These are phyloP conservation scores for Sporisorium exsertum DNA, from an alignment of 1,284 basidiomycete species.

Conservation along the genomic window DNA sequence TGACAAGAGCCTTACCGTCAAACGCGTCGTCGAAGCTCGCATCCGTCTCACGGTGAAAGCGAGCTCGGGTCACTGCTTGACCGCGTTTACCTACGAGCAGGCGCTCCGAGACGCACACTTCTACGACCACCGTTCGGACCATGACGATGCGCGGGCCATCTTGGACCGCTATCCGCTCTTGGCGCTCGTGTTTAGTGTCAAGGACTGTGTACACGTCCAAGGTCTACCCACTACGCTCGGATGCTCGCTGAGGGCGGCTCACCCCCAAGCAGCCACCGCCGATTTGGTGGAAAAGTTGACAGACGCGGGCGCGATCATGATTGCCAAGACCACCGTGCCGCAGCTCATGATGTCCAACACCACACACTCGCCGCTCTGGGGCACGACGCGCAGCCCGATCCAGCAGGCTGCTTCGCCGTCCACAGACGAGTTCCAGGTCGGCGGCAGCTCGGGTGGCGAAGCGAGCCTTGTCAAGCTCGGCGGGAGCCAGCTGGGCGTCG, in stretches of 20 bases:
- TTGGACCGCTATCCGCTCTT: conserved; percentile 16
- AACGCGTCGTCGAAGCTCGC: conserved; percentile 19
- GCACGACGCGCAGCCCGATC: conserved; percentile 16
- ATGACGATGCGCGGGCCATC: neutral
- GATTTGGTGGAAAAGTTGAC: conserved; percentile 16
- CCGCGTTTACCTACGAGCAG: conserved; percentile 32
- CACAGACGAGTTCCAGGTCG: conserved; percentile 48
- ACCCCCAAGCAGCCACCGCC: conserved; percentile 1
- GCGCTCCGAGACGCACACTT: conserved; percentile 8
- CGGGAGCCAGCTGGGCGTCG: conserved; percentile 48
- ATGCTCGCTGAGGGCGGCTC: conserved; percentile 31
- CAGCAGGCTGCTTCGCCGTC: neutral
- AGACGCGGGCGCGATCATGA: conserved; percentile 41
- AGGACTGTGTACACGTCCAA: conserved; percentile 52
- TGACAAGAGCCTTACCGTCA: neutral
- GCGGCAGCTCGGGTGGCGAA: conserved; percentile 57
- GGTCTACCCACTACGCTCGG: conserved; percentile 44
- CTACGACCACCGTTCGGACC: neutral
- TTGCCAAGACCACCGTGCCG: conserved; percentile 55
- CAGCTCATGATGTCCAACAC: conserved; percentile 53
- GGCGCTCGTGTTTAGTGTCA: conserved; percentile 52
- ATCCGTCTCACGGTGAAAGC: conserved; percentile 32
- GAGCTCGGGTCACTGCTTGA: conserved; percentile 42
- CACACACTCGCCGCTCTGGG: conserved; percentile 43
- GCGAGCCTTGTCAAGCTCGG: conserved; percentile 40